Base-by-base conservation (phyloP, 306 rosid genomes). In the Citrullus mucosospermus region DNA sequence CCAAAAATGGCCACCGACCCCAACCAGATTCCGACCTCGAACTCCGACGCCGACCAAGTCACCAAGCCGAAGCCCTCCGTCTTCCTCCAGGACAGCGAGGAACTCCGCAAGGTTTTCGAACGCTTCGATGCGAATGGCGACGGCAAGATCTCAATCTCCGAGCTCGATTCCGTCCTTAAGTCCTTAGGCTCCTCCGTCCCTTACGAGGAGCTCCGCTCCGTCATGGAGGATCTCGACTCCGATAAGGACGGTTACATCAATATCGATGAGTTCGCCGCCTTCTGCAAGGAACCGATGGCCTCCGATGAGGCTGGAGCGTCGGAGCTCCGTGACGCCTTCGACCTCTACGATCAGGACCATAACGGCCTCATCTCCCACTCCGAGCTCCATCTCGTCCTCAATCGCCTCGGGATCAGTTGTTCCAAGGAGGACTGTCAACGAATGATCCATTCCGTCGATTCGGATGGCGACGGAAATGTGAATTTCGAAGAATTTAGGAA, bases 41-140 rank as follows among this genome's bases (percentile, higher is more conserved):
- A 0, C 2, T 58, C 59, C 62, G 78, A 53, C 3, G 8, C 85
- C 13, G 22, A 32, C 39, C 74, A 28, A 41, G 3, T 17, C 53
- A 2, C 38, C 43, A 48, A 25, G 22, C 13, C 61, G 56, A 81
- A 76, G 22, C 58, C 85, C 16, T 75, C 91, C 9, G 30, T 84
- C 3, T 56, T 57, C 79, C 81, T 89, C 80, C 85, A 88, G 56
- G 79, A 85, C 87, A 74, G 22, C 82, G 86, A 85, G 0, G 97
- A 92, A 72, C 83, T 92, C 53, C 55, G 59, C 75, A 83, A 80
- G 70, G 96, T 96, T 54, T 96, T 96, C 83, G 66, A 63, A 38
- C 92, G 90, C 76, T 96, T 96, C 86, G 98, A 96, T 69, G 2
- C 87, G 54, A 91, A 96, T 90, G 96, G 93, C 84, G 98, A 96